Evolutionary conservation across 805 yeast genomes (phyloP).

Genomic region (Yarrowia sp.): DNA sequence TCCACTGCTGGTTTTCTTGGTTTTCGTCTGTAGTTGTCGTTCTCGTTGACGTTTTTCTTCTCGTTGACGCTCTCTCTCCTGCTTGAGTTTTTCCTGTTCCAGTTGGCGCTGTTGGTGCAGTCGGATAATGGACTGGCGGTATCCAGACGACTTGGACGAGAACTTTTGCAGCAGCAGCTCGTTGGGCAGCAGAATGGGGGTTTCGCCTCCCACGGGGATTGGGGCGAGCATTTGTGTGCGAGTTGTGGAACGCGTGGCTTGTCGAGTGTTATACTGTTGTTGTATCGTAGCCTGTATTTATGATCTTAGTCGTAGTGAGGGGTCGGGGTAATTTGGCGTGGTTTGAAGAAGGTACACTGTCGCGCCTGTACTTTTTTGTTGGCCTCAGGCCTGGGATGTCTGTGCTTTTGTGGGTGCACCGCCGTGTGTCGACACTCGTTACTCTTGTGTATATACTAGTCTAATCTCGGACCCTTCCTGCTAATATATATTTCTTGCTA

Average conservation of each 20-base stretch:
- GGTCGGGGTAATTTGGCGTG: too few species aligned
- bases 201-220: slow-evolving; percentile 27
- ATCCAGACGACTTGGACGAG: slow-evolving; percentile 30
- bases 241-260: not conserved
- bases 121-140: slow-evolving; percentile 24
- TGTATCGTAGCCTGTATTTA: too few species aligned
- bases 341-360: too few species aligned
- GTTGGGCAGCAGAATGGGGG: slow-evolving; percentile 35
- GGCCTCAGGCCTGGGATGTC: too few species aligned
- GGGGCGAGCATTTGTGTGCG: not conserved
- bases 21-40: not conserved
- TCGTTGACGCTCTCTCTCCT: not conserved
- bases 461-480: too few species aligned
- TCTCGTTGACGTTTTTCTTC: slow-evolving; percentile 5
- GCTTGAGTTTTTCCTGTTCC: slow-evolving; percentile 6
- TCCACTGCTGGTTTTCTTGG: not conserved
- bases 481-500: slow-evolving; percentile 8
- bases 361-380: too few species aligned
- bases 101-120: slow-evolving; percentile 26
- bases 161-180: slow-evolving; percentile 34
- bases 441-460: too few species aligned
- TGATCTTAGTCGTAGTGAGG: too few species aligned
- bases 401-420: not conserved
- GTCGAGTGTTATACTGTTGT: too few species aligned
- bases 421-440: not conserved